Evolutionary conservation across 805 yeast genomes (phyloP).

Genomic region (Cyberlindnera samutprakarnensis): DNA sequence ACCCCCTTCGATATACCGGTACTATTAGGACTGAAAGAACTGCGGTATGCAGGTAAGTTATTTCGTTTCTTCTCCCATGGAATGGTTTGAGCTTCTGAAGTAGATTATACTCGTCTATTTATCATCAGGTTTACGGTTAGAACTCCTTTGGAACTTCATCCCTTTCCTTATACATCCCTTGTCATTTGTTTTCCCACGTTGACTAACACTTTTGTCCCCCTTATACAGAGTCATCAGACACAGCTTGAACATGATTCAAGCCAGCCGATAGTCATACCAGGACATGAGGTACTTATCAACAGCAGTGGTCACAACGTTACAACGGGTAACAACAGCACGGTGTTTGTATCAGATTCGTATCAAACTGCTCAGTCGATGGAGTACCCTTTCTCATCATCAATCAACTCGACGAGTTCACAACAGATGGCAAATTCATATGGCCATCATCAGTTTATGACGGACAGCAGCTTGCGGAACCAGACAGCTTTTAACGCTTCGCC

Average conservation of each 20-base stretch:
- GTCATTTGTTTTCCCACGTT: too few species aligned
- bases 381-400: constrained; percentile 20
- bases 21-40: too few species aligned
- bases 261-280: constrained; percentile 25
- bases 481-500: constrained; percentile 18
- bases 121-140: too few species aligned
- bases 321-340: constrained; percentile 1
- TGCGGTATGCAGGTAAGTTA: too few species aligned
- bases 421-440: constrained; percentile 9
- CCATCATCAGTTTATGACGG: constrained; percentile 16
- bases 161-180: too few species aligned
- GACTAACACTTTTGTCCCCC: too few species aligned
- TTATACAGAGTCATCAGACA: constrained; percentile 4
- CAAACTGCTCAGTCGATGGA: constrained; percentile 22
- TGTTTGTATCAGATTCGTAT: constrained; percentile 20
- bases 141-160: too few species aligned
- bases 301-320: too few species aligned
- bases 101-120: too few species aligned
- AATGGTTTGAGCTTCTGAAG: too few species aligned
- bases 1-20: too few species aligned
- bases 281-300: constrained; percentile 19
- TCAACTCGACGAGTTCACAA: constrained; percentile 18
- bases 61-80: too few species aligned
- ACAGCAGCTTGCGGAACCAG: constrained; percentile 12
- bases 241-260: constrained; percentile 17